phyloP scores from a whole-genome alignment of 768 basidiomycete genomes.

The Lactifluus piperatus region DNA sequence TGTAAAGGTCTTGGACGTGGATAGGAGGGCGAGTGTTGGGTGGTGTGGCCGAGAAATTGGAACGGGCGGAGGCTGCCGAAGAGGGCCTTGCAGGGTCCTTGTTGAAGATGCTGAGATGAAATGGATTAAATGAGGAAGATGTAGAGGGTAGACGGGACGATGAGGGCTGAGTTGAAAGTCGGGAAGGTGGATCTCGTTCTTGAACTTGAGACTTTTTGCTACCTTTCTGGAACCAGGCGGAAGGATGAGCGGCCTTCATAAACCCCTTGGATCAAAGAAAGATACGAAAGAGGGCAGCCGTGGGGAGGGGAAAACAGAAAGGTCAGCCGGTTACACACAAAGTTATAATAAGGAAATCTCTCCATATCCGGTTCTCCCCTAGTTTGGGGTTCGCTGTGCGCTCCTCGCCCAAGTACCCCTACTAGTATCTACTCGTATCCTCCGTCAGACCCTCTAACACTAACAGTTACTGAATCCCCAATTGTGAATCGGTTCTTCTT shows the following conservation, averaged over 20 bases:
- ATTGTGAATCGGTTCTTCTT: not conserved
- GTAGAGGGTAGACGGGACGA: not conserved
- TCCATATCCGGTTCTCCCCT: not conserved
- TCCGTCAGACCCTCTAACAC: not conserved
- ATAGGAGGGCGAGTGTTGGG: slow-evolving; percentile 32
- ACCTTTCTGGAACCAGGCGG: slow-evolving; percentile 19
- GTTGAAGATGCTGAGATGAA: not conserved
- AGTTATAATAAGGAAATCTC: not conserved
- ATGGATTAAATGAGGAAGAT: slow-evolving; percentile 1
- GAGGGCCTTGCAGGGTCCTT: not conserved
- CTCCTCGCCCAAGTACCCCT: not conserved
- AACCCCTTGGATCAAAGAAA: not conserved
- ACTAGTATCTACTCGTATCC: not conserved
- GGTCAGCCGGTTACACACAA: not conserved
- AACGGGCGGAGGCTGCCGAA: slow-evolving; percentile 2
- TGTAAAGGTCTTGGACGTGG: slow-evolving; percentile 18
- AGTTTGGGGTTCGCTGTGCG: not conserved
- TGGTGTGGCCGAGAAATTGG: slow-evolving; percentile 22
- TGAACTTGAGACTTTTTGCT: slow-evolving; percentile 7
- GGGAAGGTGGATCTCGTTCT: not conserved
- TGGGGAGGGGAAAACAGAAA: not conserved
- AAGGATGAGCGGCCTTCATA: slow-evolving; percentile 19
- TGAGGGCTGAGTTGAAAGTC: not conserved
- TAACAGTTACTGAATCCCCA: not conserved
- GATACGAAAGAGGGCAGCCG: not conserved